These are phyloP conservation scores for Agrostemma githago DNA, from an alignment of 148 eudicot genomes.

Conservation along the genomic window DNA sequence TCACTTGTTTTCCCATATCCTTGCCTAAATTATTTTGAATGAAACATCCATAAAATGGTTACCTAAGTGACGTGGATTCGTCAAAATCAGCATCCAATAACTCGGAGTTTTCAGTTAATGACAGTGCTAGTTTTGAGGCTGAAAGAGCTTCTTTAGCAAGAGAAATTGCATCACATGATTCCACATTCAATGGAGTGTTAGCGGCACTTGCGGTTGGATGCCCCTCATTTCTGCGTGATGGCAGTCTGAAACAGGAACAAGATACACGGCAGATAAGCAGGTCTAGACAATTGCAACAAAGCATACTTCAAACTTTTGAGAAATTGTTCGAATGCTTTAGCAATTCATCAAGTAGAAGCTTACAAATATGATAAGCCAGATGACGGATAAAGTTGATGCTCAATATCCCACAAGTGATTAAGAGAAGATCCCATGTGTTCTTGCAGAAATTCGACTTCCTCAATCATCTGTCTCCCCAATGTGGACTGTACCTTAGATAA, in stretches of 20 bases:
- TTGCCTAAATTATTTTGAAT: background rate
- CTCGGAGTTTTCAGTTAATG: conserved; percentile 42
- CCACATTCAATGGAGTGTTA: conserved; percentile 27
- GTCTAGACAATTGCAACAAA: background rate
- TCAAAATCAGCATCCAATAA: conserved; percentile 36
- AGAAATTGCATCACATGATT: conserved; percentile 46
- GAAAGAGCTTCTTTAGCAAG: conserved; percentile 85
- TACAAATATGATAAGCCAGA: conserved; percentile 64
- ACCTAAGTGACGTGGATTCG: conserved; percentile 45
- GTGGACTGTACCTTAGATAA: conserved; percentile 33
- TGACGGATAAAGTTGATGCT: conserved; percentile 47
- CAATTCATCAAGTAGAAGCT: conserved; percentile 28
- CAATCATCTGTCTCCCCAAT: conserved; percentile 36
- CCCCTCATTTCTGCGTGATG: conserved; percentile 34
- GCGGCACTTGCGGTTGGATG: conserved; percentile 26
- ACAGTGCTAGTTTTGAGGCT: conserved; percentile 67
- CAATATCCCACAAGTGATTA: conserved; percentile 39
- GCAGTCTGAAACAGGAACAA: conserved; percentile 42
- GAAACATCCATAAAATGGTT: conserved; percentile 13
- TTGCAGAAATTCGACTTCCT: conserved; percentile 24
- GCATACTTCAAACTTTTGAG: background rate
- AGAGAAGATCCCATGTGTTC: conserved; percentile 33
- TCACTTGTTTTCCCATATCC: background rate
- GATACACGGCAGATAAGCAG: background rate
- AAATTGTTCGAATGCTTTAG: background rate